Conservation (phyloP, 2,329 filamentous ascomycete genomes). For the Zymoseptoria passerinii region DNA sequence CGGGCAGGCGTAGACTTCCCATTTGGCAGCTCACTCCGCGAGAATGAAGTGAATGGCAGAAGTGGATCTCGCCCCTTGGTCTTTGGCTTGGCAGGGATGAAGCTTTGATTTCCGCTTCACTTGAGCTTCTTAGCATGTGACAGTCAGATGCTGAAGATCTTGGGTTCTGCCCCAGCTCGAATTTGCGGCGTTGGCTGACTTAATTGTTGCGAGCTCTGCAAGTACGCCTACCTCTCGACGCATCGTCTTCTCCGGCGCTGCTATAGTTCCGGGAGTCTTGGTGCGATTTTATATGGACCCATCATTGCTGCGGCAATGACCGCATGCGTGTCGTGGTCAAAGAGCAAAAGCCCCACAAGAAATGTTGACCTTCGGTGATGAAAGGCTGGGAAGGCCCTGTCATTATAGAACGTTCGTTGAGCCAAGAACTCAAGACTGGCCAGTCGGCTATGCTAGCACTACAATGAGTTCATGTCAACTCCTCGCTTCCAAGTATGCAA, state of each 20-base stretch:
- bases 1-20: background rate
- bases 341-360: background rate
- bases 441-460: background rate
- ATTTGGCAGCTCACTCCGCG: background rate
- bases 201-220: background rate
- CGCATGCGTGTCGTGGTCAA: background rate
- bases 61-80: background rate
- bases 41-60: background rate
- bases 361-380: background rate
- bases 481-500: background rate
- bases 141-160: background rate
- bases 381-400: background rate
- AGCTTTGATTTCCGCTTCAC: background rate
- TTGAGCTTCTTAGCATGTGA: background rate
- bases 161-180: background rate
- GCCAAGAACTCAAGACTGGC: background rate
- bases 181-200: background rate
- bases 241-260: background rate
- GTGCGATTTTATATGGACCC: too few species aligned
- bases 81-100: background rate
- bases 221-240: background rate
- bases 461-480: background rate
- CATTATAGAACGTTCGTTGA: background rate
- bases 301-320: background rate
- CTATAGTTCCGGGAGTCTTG: background rate